Base-by-base conservation (phyloP, 1,139 yeast genomes). In the Candida dubliniensis region DNA sequence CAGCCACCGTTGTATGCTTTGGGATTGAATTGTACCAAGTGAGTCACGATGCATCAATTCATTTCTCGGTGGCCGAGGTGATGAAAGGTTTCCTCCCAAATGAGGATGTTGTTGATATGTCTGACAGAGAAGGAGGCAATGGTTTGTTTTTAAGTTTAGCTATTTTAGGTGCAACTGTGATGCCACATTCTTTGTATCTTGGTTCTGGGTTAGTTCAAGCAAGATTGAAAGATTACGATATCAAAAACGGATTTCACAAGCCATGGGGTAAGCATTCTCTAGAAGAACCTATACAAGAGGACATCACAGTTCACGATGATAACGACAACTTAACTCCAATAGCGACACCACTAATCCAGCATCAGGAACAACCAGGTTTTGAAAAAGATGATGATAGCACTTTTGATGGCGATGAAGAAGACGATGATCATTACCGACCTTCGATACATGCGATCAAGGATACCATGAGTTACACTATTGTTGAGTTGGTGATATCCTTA, bases 151-250 rank as follows among this genome's bases (percentile, higher is more conserved):
- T 89, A 35, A 82, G 96, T 42, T 82, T 95, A 54, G 98, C 97
- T 18, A 87, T 93, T 44, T 71, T 93, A 44, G 99, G 99, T 15
- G 97, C 98, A 26, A 95, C 98, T 1, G 96, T 93, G 27, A 93
- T 93, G 99, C 99, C 99, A 2, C 99, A 93, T 63, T 86, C 96
- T 1, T 71, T 93, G 37, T 93, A 87, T 60, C 71, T 93, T 45
- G 99, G 99, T 1, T 87, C 96, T 0, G 96, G 97, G 1, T 75
- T 93, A 46, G 98, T 93, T 8, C 96, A 91, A 61, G 86, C 97
- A 2, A 77, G 99, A 48, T 71, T 93, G 49, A 76, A 82, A 52
- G 96, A 90, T 37, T 91, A 76, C 57, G 99, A 93, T 62, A 63
- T 79, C 12, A 78, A 81, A 56, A 72, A 81, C 52, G 91, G 90